These are phyloP conservation scores for Cydonia oblonga DNA, from an alignment of 331 rosid species.

Conservation along the genomic window DNA sequence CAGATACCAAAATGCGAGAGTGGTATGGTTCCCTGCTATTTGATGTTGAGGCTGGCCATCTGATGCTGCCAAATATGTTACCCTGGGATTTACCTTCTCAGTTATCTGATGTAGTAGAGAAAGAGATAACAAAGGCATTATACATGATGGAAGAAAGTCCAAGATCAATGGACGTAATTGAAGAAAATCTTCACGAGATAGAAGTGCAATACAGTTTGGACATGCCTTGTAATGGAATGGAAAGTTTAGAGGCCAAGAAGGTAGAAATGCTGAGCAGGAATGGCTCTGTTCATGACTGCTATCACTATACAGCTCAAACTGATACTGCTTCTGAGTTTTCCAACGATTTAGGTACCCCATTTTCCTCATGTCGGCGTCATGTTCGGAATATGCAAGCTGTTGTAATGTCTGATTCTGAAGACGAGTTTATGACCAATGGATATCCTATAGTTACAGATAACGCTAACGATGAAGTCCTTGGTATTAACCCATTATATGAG, in stretches of 20 bases:
- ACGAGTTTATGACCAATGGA: conserved; percentile 27
- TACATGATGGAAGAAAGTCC: conserved; percentile 38
- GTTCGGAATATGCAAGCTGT: conserved; percentile 52
- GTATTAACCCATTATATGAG: conserved; percentile 21
- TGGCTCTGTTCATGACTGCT: conserved; percentile 42
- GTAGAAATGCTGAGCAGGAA: conserved; percentile 66
- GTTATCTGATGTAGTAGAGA: conserved; percentile 57
- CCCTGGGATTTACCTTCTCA: conserved; percentile 87
- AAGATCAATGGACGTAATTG: conserved; percentile 23
- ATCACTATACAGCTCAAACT: conserved; percentile 42
- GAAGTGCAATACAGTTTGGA: conserved; percentile 26
- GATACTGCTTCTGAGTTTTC: conserved; percentile 37
- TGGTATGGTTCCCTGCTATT: conserved; percentile 44
- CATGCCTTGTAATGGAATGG: conserved; percentile 22
- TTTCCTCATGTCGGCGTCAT: conserved; percentile 25
- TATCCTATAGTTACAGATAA: conserved; percentile 14
- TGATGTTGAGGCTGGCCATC: conserved; percentile 70
- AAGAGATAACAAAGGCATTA: conserved; percentile 39
- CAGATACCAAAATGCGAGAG: conserved; percentile 41
- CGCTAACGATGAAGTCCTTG: conserved; percentile 19
- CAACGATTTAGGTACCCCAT: conserved; percentile 37
- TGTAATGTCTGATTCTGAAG: conserved; percentile 86
- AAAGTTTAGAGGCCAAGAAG: conserved; percentile 53
- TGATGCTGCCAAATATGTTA: conserved; percentile 59
- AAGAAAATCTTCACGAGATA: conserved; percentile 23